Conservation (phyloP, 495 filamentous ascomycete species). For the Polyplosphaeria fusca region DNA sequence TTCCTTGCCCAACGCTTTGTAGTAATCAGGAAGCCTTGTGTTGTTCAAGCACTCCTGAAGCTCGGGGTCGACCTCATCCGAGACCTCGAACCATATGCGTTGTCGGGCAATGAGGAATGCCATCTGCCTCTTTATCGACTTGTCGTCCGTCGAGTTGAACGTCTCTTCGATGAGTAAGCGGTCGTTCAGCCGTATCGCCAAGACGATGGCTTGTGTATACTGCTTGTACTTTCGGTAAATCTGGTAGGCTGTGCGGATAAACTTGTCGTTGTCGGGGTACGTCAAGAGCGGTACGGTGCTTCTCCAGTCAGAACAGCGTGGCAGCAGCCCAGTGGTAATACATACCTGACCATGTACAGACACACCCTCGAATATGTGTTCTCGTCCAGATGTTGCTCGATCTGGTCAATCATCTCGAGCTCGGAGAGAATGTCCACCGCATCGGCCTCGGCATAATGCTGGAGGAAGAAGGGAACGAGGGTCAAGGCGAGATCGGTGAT, state of each 20-base stretch:
- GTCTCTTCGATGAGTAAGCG: conserved; percentile 72
- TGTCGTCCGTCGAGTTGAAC: conserved; percentile 74
- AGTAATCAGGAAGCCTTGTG: conserved; percentile 81
- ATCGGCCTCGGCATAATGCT: conserved; percentile 96
- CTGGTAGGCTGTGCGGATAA: conserved; percentile 82
- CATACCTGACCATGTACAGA: conserved; percentile 82
- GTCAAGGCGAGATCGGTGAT: conserved; percentile 75
- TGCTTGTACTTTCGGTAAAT: conserved; percentile 93
- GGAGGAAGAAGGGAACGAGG: conserved; percentile 90
- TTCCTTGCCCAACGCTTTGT: conserved; percentile 90
- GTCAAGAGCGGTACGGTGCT: conserved; percentile 96
- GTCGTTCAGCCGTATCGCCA: conserved; percentile 92
- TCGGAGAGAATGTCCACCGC: conserved; percentile 96
- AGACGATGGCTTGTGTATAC: conserved; percentile 84
- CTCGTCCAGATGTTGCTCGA: conserved; percentile 86
- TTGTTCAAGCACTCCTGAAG: conserved; percentile 82
- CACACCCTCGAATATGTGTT: conserved; percentile 91
- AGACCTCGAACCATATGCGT: conserved; percentile 75
- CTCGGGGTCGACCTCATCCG: conserved; percentile 64
- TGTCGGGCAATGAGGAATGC: conserved; percentile 90
- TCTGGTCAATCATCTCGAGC: conserved; percentile 89
- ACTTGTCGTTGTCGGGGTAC: conserved; percentile 93
- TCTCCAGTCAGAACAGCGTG: conserved; percentile 3
- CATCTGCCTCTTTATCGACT: conserved; percentile 85
- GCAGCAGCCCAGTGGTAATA: neutral